Evolutionary conservation across 1,284 basidiomycete species (phyloP).

Genomic region (Mrakiaceae sp.): DNA sequence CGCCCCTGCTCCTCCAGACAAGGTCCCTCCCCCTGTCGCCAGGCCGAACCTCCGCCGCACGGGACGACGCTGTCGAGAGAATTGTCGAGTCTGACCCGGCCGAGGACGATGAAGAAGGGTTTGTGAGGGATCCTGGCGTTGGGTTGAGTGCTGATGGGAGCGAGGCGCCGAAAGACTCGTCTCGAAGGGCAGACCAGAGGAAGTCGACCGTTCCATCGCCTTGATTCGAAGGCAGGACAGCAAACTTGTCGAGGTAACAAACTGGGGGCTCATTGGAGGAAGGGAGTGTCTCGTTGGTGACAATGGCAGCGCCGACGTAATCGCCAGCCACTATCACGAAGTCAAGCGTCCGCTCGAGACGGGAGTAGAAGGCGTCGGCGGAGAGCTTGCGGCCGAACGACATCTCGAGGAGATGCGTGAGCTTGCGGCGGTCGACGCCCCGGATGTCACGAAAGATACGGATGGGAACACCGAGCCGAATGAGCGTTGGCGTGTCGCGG

Average conservation of each 20-base stretch:
- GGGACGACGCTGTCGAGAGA: slow-evolving; percentile 25
- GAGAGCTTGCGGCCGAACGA: slow-evolving; percentile 73
- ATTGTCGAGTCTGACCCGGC: background rate
- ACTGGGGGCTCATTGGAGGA: slow-evolving; percentile 38
- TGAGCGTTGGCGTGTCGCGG: slow-evolving; percentile 80
- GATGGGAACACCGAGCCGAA: slow-evolving; percentile 79
- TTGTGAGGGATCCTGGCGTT: slow-evolving; percentile 74
- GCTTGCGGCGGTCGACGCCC: slow-evolving; percentile 59
- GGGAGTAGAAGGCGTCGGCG: slow-evolving; percentile 60
- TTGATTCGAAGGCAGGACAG: slow-evolving; percentile 85
- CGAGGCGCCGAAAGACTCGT: slow-evolving; percentile 95
- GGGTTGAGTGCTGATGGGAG: slow-evolving; percentile 89
- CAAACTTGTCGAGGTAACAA: slow-evolving; percentile 97
- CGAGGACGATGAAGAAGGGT: slow-evolving; percentile 27
- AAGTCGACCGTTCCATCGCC: slow-evolving; percentile 96
- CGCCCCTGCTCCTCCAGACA: slow-evolving; percentile 82
- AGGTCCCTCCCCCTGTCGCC: slow-evolving; percentile 65
- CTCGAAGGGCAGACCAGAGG: slow-evolving; percentile 94
- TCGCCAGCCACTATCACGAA: slow-evolving; percentile 93
- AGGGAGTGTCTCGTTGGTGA: slow-evolving; percentile 43
- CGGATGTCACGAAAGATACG: slow-evolving; percentile 57
- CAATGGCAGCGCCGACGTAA: slow-evolving; percentile 89
- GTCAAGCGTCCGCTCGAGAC: slow-evolving; percentile 66
- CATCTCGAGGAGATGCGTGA: slow-evolving; percentile 72
- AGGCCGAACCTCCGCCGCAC: slow-evolving; percentile 36